A percentile compares a stretch with the other conserved stretches of the same genome.
Evolutionary conservation across 495 filamentous ascomycete species (phyloP).

Genomic region (Trichoderma reesei): DNA sequence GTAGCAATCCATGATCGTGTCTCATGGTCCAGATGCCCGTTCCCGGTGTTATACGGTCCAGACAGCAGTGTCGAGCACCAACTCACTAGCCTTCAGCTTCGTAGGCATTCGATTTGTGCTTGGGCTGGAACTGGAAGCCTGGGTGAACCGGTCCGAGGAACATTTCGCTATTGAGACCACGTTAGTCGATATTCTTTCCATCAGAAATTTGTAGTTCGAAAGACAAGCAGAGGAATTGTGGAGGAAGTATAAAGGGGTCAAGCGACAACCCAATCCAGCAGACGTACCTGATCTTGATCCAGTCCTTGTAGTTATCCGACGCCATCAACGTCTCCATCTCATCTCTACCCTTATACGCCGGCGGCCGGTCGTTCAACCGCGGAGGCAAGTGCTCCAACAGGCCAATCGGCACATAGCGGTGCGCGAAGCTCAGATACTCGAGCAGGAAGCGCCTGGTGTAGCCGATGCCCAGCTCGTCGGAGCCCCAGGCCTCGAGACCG

Average conservation of each 20-base stretch:
- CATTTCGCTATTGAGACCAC: conserved; percentile 64
- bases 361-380: conserved; percentile 75
- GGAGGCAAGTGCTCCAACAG: conserved; percentile 82
- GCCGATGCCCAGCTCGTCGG: conserved; percentile 85
- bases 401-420: conserved; percentile 83
- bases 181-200: conserved; percentile 18
- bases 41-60: too few species aligned
- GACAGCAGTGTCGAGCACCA: too few species aligned
- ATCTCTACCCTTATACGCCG: conserved; percentile 69
- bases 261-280: too few species aligned
- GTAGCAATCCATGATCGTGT: too few species aligned
- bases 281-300: conserved; percentile 93
- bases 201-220: not conserved
- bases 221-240: not conserved
- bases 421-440: conserved; percentile 89
- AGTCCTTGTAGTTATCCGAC: conserved; percentile 87
- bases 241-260: conserved; percentile 13
- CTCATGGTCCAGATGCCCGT: too few species aligned
- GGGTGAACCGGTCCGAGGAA: conserved; percentile 85
- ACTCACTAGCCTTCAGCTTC: conserved; percentile 45
- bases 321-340: conserved; percentile 86
- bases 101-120: conserved; percentile 88
- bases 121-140: conserved; percentile 92
- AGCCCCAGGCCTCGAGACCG: conserved; percentile 88
- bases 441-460: conserved; percentile 82